Evolutionary conservation across 345 rosid species (phyloP), one percentile per base, ranked within the genome.

Genomic region (Erysimum cheiranthoides): DNA sequence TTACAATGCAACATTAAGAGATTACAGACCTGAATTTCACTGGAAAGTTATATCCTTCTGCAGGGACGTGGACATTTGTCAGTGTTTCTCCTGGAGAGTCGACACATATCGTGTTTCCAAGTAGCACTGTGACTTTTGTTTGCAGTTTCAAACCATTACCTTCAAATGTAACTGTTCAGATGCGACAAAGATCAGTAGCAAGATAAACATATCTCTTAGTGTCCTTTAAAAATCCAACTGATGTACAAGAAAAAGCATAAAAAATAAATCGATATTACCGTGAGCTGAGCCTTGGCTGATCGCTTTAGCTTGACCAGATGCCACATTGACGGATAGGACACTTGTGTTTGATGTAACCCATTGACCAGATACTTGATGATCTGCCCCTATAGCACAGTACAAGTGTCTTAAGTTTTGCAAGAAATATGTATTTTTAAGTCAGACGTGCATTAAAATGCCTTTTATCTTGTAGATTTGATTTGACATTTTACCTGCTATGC

Each of bases 81-180:
- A 90, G 82, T 69, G 83, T 85, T 86, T 85, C 93, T 78, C 77
- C 82, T 30, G 98, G 97, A 58, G 94, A 89, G 78, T 84, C 85
- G 78, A 91, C 78, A 32, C 79, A 72, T 73, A 91, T 76, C 47
- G 80, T 50, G 71, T 81, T 81, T 71, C 90, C 86, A 58, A 86
- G 73, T 78, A 85, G 75, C 60, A 93, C 97, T 36, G 84, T 84
- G 69, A 87, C 89, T 39, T 81, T 81, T 10, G 97, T 87, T 80
- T 82, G 87, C 83, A 91, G 82, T 70, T 82, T 91, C 73, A 78
- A 82, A 52, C 70, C 83, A 31, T 87, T 82, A 72, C 83, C 82
- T 72, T 90, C 80, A 62, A 88, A 93, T 76, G 73, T 61, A 76
- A 89, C 97, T 93, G 88, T 73, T 47, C 70, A 83, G 35, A 74